phyloP scores from a whole-genome alignment of 345 rosid genomes.

The Brassica cretica region DNA sequence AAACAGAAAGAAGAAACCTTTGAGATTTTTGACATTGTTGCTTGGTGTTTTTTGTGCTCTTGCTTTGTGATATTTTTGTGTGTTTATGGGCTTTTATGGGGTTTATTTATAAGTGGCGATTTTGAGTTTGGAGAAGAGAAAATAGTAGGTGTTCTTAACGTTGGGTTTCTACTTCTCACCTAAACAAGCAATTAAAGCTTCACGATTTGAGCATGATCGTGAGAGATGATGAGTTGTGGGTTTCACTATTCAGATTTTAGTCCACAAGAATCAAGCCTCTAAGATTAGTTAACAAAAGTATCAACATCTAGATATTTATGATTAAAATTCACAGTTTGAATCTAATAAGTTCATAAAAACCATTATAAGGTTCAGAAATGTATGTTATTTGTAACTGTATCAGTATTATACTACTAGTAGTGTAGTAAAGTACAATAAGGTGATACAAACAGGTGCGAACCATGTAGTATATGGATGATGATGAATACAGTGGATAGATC shows the following conservation, averaged over 20 bases:
- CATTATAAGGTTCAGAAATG: neutral
- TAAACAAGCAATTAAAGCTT: slow-evolving; percentile 17
- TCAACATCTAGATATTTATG: neutral
- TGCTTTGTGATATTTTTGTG: slow-evolving; percentile 17
- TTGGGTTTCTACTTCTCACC: slow-evolving; percentile 42
- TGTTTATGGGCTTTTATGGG: neutral
- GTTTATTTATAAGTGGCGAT: slow-evolving; percentile 20
- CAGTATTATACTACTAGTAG: too few relatives aligned
- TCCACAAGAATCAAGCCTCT: neutral
- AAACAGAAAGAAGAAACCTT: slow-evolving; percentile 31
- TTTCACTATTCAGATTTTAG: neutral
- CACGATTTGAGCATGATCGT: slow-evolving; percentile 34
- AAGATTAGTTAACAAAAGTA: neutral
- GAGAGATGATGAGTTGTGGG: slow-evolving; percentile 1
- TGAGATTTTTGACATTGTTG: slow-evolving; percentile 37
- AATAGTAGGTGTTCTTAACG: slow-evolving; percentile 7
- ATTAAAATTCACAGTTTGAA: neutral
- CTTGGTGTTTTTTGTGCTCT: neutral
- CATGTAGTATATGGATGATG: neutral
- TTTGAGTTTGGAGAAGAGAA: slow-evolving; percentile 8
- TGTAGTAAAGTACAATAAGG: neutral
- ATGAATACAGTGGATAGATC: neutral
- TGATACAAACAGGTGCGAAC: neutral
- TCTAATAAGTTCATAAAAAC: neutral
- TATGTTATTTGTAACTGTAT: neutral